A percentile compares a stretch with the other conserved stretches of the same genome.
Evolutionary conservation across 352 stramenopile species (phyloP).

Genomic region (Phytophthora tubulina): DNA sequence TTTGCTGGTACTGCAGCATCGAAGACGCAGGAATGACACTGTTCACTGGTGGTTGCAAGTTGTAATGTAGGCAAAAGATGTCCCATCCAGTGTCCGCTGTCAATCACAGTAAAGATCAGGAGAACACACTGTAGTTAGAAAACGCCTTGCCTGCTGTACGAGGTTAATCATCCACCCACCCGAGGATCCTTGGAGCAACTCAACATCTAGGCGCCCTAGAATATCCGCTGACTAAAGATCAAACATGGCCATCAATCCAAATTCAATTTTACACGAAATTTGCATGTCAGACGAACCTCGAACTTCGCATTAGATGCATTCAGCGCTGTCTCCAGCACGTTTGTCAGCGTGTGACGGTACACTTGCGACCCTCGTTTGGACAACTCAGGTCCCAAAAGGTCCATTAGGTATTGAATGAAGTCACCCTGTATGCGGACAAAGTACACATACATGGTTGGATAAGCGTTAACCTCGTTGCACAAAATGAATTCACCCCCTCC

Average conservation of each 20-base stretch:
- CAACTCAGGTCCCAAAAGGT: conserved; percentile 91
- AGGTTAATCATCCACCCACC: conserved; percentile 35
- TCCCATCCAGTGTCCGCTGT: conserved; percentile 94
- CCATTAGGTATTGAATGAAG: conserved; percentile 98
- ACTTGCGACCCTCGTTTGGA: conserved; percentile 92
- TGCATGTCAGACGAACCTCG: conserved; percentile 65
- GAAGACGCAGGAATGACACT: conserved; percentile 88
- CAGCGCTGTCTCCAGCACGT: conserved; percentile 95
- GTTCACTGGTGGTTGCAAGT: conserved; percentile 87
- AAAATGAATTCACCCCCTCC: not conserved
- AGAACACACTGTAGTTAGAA: conserved; percentile 7
- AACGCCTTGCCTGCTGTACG: not conserved
- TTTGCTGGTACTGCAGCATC: conserved; percentile 90
- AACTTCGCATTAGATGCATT: conserved; percentile 96
- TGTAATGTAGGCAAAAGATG: conserved; percentile 94
- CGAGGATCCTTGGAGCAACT: conserved; percentile 86
- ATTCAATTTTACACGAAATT: not conserved
- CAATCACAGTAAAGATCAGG: not conserved
- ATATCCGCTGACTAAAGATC: conserved; percentile 83
- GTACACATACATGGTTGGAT: not conserved
- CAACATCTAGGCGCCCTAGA: conserved; percentile 93
- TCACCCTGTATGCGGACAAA: conserved; percentile 79
- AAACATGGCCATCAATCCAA: conserved; percentile 5
- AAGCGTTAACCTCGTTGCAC: not conserved
- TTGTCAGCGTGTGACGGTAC: conserved; percentile 96